phyloP scores from a whole-genome alignment of 2,329 filamentous ascomycete species.

The Fusarium buxicola region DNA sequence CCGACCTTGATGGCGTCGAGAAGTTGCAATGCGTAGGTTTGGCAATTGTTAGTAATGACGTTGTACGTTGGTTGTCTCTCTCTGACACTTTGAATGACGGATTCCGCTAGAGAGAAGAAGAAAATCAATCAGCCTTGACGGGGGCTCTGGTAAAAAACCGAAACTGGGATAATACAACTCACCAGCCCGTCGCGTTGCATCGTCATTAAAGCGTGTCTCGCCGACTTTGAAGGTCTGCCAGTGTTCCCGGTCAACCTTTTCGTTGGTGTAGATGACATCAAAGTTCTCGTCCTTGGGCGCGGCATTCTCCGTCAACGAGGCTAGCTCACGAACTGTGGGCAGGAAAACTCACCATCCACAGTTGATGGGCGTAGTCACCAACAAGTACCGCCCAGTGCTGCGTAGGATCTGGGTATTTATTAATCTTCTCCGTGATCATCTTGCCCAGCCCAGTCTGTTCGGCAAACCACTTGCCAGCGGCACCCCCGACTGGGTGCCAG shows the following conservation, averaged over 20 bases:
- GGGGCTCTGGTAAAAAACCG: fast-evolving
- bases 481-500: conserved; percentile 69
- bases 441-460: conserved; percentile 66
- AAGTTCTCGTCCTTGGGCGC: conserved; percentile 62
- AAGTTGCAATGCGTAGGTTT: conserved; percentile 65
- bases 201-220: conserved; percentile 65
- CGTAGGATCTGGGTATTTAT: conserved; percentile 67
- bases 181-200: conserved; percentile 62
- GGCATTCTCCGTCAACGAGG: neutral
- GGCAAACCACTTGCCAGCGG: conserved; percentile 69
- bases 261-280: conserved; percentile 68
- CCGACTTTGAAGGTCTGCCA: conserved; percentile 65
- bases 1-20: conserved; percentile 66
- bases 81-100: conserved; percentile 64
- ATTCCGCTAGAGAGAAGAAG: conserved; percentile 54
- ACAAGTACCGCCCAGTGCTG: conserved; percentile 71
- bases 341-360: conserved; percentile 65
- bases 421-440: conserved; percentile 66
- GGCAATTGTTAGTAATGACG: conserved; percentile 70
- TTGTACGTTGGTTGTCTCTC: conserved; percentile 64
- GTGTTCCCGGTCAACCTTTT: conserved; percentile 56
- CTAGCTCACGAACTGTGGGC: fast-evolving
- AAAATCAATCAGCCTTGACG: neutral
- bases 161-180: conserved; percentile 29
- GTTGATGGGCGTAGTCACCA: conserved; percentile 65